Evolutionary conservation across 352 stramenopile species (phyloP), one percentile per base, ranked within the genome.

Genomic region (Phytophthora foliorum): DNA sequence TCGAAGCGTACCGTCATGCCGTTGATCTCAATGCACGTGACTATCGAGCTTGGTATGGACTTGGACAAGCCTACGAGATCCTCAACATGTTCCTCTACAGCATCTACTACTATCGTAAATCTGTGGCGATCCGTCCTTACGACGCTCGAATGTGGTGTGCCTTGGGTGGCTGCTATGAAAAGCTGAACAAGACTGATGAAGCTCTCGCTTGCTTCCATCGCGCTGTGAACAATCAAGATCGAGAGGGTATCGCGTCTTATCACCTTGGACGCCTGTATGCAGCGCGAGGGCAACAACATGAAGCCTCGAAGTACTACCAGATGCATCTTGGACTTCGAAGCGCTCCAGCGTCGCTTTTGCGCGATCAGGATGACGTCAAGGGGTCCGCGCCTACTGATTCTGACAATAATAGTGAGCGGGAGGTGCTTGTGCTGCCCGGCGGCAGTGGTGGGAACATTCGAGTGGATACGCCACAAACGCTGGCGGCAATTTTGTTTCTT

Each of bases 81-180:
- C 83, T 99, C 51, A 98, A 99, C 72, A 99, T 99, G 96, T 94
- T 96, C 57, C 85, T 99, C 55, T 99, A 99, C 80, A 98, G 97
- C 44, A 88, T 99, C n/a, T 98, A 99, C 85, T 99, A 99, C 82
- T 99, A 99, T 78, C 88, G 96, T 53, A 98, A 99, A 77, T 97
- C 97, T 8, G 93, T 97, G 8, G 81, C 89, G 17, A 89, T 99
- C n/a, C 92, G 97, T 3, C 97, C 97, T 9, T 98, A 98, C 64
- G 97, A 99, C 82, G 93, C 96, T 36, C 88, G 97, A n/a, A 99
- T 99, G 97, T 99, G 97, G 97, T 98, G 90, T 62, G 97, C 97
- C 17, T 82, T 99, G 24, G 97, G 94, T 38, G 81, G 82, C 6
- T 94, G 87, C 42, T 93, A 91, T 57, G 87, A 94, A 70, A 92